Base-by-base conservation (phyloP, 345 rosid species). In the Arabidopsis thaliana region DNA sequence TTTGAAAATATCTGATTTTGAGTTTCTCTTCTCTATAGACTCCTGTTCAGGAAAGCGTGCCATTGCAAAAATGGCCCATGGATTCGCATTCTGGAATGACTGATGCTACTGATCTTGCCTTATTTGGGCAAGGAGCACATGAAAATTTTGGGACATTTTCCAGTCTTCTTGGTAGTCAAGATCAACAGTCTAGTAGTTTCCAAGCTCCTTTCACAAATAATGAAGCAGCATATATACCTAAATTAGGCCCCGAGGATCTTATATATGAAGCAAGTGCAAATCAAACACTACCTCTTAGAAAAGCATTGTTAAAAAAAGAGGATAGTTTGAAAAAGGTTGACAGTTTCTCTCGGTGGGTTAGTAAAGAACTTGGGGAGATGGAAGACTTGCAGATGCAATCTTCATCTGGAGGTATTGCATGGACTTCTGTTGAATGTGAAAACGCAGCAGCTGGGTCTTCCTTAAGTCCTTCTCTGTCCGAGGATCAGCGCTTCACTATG, bases 331-430 rank as follows among this genome's bases (percentile, higher is more conserved):
- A 87, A 75, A 88, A 89, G 74, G 88, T 87, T 56, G 97, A 93
- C 78, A 91, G 94, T 78, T 93, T 93, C 67, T 89, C 91, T 2
- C 83, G 93, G 73, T 91, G 97, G 98, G 87, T 87, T 90, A 87
- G 87, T 77, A 85, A 81, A 82, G 97, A 89, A 83, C 85, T 91
- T 49, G 89, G 91, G 40, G 84, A 79, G 80, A 90, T 87, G 82
- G 89, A 88, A 78, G 86, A 86, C 76, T 85, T 86, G 74, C 89
- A 93, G 50, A 78, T 89, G 79, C 85, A 89, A 84, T 87, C 93
- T 42, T 86, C 94, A 23, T 88, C 86, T 79, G 89, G 93, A 55
- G 89, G 89, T 51, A 85, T 87, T 78, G 86, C 84, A 36, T 93
- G 97, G 98, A 87, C 67, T 65, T 32, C 93, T 4, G 80, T 89